Base-by-base conservation (phyloP, 2,329 filamentous ascomycete species). In the Epichloe amarillans region DNA sequence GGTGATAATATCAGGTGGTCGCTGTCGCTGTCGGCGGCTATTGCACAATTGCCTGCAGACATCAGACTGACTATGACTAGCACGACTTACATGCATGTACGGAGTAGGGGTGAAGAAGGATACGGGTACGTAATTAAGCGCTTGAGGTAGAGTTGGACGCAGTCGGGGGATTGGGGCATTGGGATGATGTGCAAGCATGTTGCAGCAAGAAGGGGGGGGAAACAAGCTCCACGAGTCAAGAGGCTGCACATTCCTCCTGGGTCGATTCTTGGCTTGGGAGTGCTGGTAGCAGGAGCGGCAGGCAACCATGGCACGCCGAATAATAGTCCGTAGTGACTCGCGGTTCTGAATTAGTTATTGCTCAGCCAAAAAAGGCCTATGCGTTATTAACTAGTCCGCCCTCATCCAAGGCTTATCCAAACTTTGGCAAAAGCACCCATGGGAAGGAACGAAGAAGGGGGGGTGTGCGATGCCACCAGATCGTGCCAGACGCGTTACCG, bases 181-280 rank as follows among this genome's bases (percentile, higher is more conserved):
- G 45, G 21, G 50, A 49, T 46, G 47, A 43, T 50, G 47, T 52
- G 47, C 47, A 30, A 30, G 30, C 7, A 30, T 30, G 8, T 30
- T 30, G 26, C 26, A 50, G 50, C 19, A 47, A 36, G 15, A 15
- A 23, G 26, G 12, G n/a, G 6, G 10, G 26, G 26, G 33, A 14
- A 39, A 26, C 21, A 37, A 42, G 46, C 46, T 49, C 26, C 46
- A 52, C 37, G 46, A 52, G 50, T 52, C 50, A 52, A 49, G 46
- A 38, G 46, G 39, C 17, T 43, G 39, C 45, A 51, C 39, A 33
- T 38, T 45, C 40, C 33, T 44, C 35, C 33, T 44, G 40, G 38
- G n/a, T 42, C 14, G 42, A 26, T 19, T 19, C 6, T 44, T 44
- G 14, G 23, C 23, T 7, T 33, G 42, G 21, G 21, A 30, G 30